These are phyloP conservation scores for Ogataea nakhonphanomensis DNA, from an alignment of 805 yeast genomes.

Conservation along the genomic window DNA sequence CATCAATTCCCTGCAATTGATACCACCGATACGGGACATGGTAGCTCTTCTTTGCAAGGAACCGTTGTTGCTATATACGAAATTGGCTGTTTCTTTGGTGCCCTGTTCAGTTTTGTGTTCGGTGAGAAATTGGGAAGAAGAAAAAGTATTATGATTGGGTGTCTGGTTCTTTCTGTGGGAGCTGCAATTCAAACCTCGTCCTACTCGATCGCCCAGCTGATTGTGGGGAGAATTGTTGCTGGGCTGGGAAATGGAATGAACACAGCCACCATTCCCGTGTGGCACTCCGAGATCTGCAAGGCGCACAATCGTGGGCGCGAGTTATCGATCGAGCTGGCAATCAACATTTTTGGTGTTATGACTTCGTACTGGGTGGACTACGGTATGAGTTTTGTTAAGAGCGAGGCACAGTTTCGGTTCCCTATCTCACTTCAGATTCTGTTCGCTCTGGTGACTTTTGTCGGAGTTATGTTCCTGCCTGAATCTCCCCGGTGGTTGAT, in stretches of 20 bases:
- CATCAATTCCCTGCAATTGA: conserved; percentile 48
- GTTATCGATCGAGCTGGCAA: conserved; percentile 52
- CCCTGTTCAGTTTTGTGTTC: conserved; percentile 38
- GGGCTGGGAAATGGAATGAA: conserved; percentile 72
- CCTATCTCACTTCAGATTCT: conserved; percentile 67
- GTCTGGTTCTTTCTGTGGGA: conserved; percentile 60
- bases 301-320: conserved; percentile 72
- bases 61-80: conserved; percentile 48
- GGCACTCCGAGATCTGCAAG: conserved; percentile 63
- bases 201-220: conserved; percentile 42
- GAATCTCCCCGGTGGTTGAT: conserved; percentile 70
- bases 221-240: conserved; percentile 61
- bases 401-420: conserved; percentile 57
- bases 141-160: conserved; percentile 47
- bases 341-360: conserved; percentile 66
- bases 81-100: conserved; percentile 45
- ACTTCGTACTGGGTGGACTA: conserved; percentile 63
- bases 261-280: conserved; percentile 69
- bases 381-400: conserved; percentile 49
- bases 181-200: conserved; percentile 51
- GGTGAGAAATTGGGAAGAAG: conserved; percentile 59
- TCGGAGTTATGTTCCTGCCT: conserved; percentile 61
- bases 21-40: conserved; percentile 16
- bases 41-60: conserved; percentile 37
- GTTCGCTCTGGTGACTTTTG: conserved; percentile 48